Evolutionary conservation across 768 basidiomycete species (phyloP).

Genomic region (Suillus plorans): DNA sequence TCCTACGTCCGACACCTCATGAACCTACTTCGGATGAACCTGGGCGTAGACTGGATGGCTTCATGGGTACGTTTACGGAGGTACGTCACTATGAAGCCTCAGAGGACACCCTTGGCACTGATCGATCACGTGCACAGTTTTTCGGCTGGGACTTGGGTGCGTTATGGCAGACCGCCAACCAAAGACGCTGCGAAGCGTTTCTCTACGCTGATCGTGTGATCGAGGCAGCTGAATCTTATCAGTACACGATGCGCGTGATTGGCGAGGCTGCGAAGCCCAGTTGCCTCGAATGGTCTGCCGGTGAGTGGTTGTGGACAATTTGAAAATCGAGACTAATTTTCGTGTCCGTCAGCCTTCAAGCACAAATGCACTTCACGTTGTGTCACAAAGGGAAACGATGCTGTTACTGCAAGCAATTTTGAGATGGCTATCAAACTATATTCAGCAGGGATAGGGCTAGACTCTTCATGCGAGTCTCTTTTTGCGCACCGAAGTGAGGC

Average conservation of each 20-base stretch:
- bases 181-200: neutral
- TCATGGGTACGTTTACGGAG: neutral
- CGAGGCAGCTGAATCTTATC: neutral
- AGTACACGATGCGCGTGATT: neutral
- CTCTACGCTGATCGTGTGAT: neutral
- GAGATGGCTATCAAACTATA: neutral
- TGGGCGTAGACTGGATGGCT: no score
- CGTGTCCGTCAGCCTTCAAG: neutral
- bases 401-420: neutral
- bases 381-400: neutral
- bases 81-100: neutral
- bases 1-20: neutral
- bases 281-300: neutral
- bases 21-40: no score
- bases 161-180: neutral
- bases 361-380: neutral
- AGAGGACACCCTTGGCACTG: neutral
- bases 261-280: neutral
- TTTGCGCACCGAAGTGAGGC: neutral
- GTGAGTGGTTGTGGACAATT: neutral
- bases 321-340: neutral
- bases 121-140: neutral
- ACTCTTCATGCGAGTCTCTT: neutral
- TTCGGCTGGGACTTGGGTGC: neutral
- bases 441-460: neutral